Percentiles rank a stretch among this genome's conserved stretches.
These are phyloP conservation scores for Hyphodiscus sp. DNA, from an alignment of 2,329 filamentous ascomycete genomes.

Conservation along the genomic window DNA sequence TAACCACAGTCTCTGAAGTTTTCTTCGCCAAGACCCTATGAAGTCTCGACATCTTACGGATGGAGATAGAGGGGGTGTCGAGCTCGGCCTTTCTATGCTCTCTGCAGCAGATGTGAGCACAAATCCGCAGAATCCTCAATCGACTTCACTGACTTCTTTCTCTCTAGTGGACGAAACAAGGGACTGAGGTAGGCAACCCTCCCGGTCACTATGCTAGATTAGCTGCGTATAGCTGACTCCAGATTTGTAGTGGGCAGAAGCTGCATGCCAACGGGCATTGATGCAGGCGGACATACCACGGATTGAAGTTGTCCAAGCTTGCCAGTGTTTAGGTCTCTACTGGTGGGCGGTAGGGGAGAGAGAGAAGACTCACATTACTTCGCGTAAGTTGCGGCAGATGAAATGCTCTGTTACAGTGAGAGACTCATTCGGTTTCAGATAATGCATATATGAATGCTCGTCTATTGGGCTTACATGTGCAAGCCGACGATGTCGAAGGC, in stretches of 20 bases:
- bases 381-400: constrained; percentile 4
- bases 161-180: constrained; percentile 3
- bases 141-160: no score
- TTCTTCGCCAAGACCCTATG: constrained; percentile 2
- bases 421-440: constrained; percentile 2
- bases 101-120: constrained; percentile 1
- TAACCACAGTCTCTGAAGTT: background rate
- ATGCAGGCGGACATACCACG: constrained; percentile 13
- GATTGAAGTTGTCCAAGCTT: constrained; percentile 14
- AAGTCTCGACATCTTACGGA: background rate
- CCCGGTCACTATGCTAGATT: background rate
- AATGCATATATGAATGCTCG: constrained; percentile 10
- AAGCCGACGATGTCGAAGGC: background rate
- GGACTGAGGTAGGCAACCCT: background rate
- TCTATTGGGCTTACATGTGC: constrained; percentile 6
- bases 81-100: constrained; percentile 3
- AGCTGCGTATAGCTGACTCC: background rate
- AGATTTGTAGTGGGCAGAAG: constrained; percentile 12
- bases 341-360: constrained; percentile 14
- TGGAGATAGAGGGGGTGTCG: constrained; percentile 1
- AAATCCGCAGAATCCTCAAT: no score
- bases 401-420: background rate
- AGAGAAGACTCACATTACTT: constrained; percentile 11
- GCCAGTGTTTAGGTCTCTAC: constrained; percentile 13
- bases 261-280: constrained; percentile 7